These are phyloP conservation scores for Santalum album DNA, from an alignment of 164 flowering plant genomes.

Conservation along the genomic window DNA sequence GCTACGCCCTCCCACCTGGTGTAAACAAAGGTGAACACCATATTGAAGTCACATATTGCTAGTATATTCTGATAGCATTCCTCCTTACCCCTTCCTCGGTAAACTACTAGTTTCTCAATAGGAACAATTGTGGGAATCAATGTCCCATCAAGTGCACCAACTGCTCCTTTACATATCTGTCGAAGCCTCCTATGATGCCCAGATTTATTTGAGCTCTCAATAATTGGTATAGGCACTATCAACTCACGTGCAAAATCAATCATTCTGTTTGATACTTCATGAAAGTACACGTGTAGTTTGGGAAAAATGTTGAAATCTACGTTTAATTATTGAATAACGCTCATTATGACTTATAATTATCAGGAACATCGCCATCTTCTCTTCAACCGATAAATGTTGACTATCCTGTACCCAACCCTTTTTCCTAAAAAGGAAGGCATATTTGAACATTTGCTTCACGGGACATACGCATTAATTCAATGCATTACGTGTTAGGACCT, in stretches of 20 bases:
- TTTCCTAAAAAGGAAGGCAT: background rate
- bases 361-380: background rate
- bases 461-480: background rate
- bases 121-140: background rate
- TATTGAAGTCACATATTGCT: background rate
- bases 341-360: background rate
- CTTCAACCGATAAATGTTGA: background rate
- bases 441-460: background rate
- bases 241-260: background rate
- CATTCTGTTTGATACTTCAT: background rate
- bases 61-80: background rate
- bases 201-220: background rate
- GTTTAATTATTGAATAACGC: background rate
- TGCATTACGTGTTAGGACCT: background rate
- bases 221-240: background rate
- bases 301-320: background rate
- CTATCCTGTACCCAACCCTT: background rate
- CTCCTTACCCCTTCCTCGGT: background rate
- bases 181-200: background rate
- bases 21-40: constrained; percentile 3
- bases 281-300: background rate
- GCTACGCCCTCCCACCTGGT: background rate
- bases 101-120: background rate
- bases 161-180: background rate
- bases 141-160: background rate